These are phyloP conservation scores for Quercus tomentella DNA, from an alignment of 331 rosid genomes.

Conservation along the genomic window DNA sequence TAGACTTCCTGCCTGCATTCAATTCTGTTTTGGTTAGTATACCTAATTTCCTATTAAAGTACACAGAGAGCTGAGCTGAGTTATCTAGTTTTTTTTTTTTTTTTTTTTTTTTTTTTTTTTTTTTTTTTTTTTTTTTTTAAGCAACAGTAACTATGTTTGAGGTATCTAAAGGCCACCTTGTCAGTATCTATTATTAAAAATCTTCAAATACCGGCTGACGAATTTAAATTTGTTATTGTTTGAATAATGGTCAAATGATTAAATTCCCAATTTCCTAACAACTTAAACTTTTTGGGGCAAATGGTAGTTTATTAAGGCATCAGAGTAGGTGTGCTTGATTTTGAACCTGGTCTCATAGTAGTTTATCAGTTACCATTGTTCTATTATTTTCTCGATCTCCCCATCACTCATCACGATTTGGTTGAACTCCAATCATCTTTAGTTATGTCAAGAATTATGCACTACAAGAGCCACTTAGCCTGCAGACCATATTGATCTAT, in stretches of 20 bases:
- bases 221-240: no score
- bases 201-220: neutral
- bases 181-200: neutral
- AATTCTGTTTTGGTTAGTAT: constrained; percentile 64
- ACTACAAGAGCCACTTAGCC: neutral
- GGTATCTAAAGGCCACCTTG: no score
- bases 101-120: neutral
- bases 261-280: no score
- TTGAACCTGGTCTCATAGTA: no score
- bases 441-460: neutral
- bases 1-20: constrained; percentile 83
- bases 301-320: no score
- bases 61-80: no score
- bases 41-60: neutral
- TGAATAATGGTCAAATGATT: no score
- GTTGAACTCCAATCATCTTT: no score
- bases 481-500: neutral
- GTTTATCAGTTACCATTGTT: neutral
- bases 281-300: no score
- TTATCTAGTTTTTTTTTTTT: neutral
- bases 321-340: no score
- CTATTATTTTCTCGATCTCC: no score
- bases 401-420: no score
- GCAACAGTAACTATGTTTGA: neutral
- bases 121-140: neutral